Evolutionary conservation across 805 yeast species (phyloP).

Genomic region (Hanseniaspora valbyensis): DNA sequence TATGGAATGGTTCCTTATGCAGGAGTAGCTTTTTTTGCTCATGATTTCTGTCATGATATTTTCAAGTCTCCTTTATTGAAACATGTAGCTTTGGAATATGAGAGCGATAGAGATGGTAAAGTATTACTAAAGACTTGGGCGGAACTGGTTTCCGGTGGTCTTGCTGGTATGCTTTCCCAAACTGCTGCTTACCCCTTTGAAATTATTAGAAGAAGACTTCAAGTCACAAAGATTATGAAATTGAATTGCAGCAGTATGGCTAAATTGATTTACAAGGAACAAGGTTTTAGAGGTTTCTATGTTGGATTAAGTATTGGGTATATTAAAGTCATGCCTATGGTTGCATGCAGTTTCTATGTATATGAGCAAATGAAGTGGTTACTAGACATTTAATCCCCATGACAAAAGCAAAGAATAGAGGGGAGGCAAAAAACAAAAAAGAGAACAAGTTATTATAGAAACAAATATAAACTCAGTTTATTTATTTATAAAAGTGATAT

Average conservation of each 20-base stretch:
- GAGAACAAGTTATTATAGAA: too few species aligned
- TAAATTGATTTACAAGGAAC: slow-evolving; percentile 50
- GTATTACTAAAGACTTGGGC: slow-evolving; percentile 80
- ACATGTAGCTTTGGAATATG: slow-evolving; percentile 37
- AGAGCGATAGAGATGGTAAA: slow-evolving; percentile 22
- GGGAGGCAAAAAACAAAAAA: too few species aligned
- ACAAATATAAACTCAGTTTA: too few species aligned
- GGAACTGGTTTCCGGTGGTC: slow-evolving; percentile 84
- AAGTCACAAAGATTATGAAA: slow-evolving; percentile 62
- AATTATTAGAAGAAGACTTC: slow-evolving; percentile 88
- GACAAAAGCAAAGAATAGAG: too few species aligned
- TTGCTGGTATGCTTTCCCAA: slow-evolving; percentile 92
- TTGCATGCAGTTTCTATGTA: slow-evolving; percentile 88
- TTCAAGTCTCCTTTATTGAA: slow-evolving; percentile 53
- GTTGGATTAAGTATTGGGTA: slow-evolving; percentile 94
- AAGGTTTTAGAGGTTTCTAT: slow-evolving; percentile 79
- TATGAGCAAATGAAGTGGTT: slow-evolving; percentile 73
- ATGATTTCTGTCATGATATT: slow-evolving; percentile 80
- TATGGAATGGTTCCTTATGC: slow-evolving; percentile 96
- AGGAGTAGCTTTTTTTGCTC: slow-evolving; percentile 92
- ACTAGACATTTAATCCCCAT: slow-evolving; percentile 57
- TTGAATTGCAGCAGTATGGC: slow-evolving; percentile 40
- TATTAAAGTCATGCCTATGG: slow-evolving; percentile 92
- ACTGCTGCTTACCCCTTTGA: slow-evolving; percentile 96
- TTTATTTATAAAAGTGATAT: too few species aligned